A percentile compares a stretch with the other conserved stretches of the same genome.
Conservation (phyloP, 2,329 filamentous ascomycete species). For the Pyrenochaeta sp. region DNA sequence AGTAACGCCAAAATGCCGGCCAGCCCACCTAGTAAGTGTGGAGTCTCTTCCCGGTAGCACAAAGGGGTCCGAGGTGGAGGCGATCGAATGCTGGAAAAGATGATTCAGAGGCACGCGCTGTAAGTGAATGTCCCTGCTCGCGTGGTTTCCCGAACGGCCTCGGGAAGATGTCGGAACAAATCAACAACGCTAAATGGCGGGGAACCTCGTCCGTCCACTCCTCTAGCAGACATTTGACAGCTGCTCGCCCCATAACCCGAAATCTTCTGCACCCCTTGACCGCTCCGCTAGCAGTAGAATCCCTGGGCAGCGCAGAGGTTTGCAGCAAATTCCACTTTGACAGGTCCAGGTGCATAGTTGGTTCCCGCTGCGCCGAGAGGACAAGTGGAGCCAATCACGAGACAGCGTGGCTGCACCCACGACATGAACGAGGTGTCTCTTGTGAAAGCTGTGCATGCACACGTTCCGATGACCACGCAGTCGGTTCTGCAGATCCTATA, state of each 20-base stretch:
- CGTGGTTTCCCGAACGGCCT: conserved; percentile 32
- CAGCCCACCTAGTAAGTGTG: conserved; percentile 22
- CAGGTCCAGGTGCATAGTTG: conserved; percentile 12
- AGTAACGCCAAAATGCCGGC: conserved; percentile 28
- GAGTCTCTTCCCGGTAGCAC: conserved; percentile 42
- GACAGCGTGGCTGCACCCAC: conserved; percentile 24
- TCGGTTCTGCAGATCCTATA: conserved; percentile 34
- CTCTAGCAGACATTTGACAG: conserved; percentile 16
- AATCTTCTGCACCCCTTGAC: conserved; percentile 1
- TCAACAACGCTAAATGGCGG: conserved; percentile 23
- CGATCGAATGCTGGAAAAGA: conserved; percentile 24
- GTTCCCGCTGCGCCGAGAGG: conserved; percentile 25
- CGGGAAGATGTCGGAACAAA: conserved; percentile 32
- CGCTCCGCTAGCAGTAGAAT: conserved; percentile 4
- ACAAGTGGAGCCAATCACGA: conserved; percentile 25
- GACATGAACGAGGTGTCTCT: conserved; percentile 24
- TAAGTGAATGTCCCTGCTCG: conserved; percentile 37
- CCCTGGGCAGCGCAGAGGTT: conserved; percentile 19
- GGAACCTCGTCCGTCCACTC: conserved; percentile 22
- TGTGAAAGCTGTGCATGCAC: conserved; percentile 36
- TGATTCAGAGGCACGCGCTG: conserved; percentile 31
- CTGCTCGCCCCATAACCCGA: conserved; percentile 1
- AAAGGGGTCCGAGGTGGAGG: conserved; percentile 16
- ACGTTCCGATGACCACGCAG: conserved; percentile 37
- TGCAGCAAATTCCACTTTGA: conserved; percentile 13